Base-by-base conservation (phyloP, 2,329 filamentous ascomycete species). In the Cercospora berteroae region DNA sequence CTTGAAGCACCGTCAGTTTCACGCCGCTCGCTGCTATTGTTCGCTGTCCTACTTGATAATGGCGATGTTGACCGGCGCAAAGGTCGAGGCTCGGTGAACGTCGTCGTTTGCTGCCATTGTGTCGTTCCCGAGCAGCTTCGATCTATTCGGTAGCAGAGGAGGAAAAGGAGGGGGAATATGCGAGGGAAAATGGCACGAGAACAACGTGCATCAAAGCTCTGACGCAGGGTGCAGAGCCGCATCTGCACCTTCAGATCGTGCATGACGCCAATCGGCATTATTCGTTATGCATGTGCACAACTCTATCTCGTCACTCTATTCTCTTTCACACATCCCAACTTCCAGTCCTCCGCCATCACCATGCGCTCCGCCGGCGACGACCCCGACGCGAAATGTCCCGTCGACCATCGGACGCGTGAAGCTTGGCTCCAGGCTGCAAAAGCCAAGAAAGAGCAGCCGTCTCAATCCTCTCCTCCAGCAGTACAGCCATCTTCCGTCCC, bases 21-120 rank as follows among this genome's bases (percentile, higher is more conserved):
- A 33, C 13, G 33, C 50, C 67, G 65, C 71, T 65, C 70, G 69
- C 66, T 70, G 68, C 70, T 68, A 69, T 55, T 50, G 62, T 31
- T 60, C 31, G 12, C 10, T 39, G 69, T 71, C 78, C 74, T 82
- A 96, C 91, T 98, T 98, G 83, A 98, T 95, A 66, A 98, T 94
- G 72, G 94, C 94, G 79, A 98, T 98, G 84, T 98, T 98, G 78
- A 98, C 94, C 13, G 94, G 95, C 48, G 95, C 95, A 71, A 94
- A 98, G 67, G 95, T 97, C 84, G 92, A 97, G 74, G 95, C 92
- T 76, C 93, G 90, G 84, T 96, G 94, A 76, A 98, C 86, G 44
- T 81, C 80, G 52, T 75, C 75, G 64, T 80, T 78, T 48, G 81
- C 73, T 81, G 83, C 83, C 52, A 57, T 63, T 23, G 1, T 36